Evolutionary conservation across 306 rosid genomes (phyloP).

Genomic region (Cucurbita pepo): DNA sequence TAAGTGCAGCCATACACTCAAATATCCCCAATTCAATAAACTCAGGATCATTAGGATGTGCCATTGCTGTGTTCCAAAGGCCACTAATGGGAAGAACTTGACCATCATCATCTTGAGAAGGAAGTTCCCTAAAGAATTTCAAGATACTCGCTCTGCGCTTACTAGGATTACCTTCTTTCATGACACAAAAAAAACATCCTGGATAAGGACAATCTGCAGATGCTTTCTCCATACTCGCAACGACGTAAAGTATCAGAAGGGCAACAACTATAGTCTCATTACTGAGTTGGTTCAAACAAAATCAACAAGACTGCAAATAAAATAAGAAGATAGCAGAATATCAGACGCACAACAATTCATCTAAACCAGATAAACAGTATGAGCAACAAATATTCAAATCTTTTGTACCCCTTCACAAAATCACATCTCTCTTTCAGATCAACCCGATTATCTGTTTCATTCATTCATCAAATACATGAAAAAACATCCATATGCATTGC

Average conservation of each 20-base stretch:
- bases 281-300: conserved; percentile 18
- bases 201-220: conserved; percentile 95
- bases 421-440: background rate
- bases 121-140: conserved; percentile 89
- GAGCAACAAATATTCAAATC: background rate
- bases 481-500: no score
- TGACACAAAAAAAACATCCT: conserved; percentile 96
- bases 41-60: conserved; percentile 97
- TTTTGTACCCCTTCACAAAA: background rate
- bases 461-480: background rate
- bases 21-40: conserved; percentile 85
- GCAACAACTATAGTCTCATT: conserved; percentile 18
- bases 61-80: conserved; percentile 99
- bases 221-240: conserved; percentile 55
- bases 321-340: background rate
- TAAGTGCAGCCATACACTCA: conserved; percentile 89
- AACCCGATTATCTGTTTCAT: no score
- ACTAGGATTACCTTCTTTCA: conserved; percentile 96
- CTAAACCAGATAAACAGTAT: background rate
- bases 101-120: conserved; percentile 89
- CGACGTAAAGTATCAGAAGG: conserved; percentile 5
- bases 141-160: conserved; percentile 81
- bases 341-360: background rate
- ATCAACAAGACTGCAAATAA: background rate
- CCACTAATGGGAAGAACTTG: conserved; percentile 99